Percentiles rank a stretch among this genome's conserved stretches.
These are phyloP conservation scores for Cryptococcus sp. DNA, from an alignment of 1,284 basidiomycete species.

Conservation along the genomic window DNA sequence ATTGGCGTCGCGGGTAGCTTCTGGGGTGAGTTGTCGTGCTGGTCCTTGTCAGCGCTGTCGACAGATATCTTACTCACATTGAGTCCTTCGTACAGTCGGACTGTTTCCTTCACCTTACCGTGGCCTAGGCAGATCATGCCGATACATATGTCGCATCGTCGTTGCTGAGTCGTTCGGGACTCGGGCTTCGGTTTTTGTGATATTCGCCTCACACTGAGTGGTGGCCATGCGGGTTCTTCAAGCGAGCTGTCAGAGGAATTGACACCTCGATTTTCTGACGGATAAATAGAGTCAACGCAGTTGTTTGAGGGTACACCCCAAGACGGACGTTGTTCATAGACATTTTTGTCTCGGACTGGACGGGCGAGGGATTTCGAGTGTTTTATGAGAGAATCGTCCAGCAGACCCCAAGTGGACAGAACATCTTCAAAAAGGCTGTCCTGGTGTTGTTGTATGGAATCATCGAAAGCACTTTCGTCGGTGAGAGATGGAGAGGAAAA, in stretches of 20 bases:
- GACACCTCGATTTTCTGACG: too few relatives aligned
- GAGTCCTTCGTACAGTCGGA: slow-evolving; percentile 11
- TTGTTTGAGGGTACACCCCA: too few relatives aligned
- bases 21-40: neutral
- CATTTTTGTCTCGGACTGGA: too few relatives aligned
- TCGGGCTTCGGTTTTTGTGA: neutral
- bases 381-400: neutral
- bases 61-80: neutral
- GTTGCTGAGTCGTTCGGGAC: neutral
- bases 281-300: too few relatives aligned
- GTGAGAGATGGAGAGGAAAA: neutral
- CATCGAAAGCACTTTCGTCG: neutral
- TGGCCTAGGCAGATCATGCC: neutral
- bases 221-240: too few relatives aligned
- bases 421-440: slow-evolving; percentile 16
- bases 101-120: slow-evolving; percentile 16
- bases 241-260: too few relatives aligned
- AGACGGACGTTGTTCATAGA: too few relatives aligned
- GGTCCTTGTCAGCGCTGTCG: neutral
- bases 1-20: slow-evolving; percentile 7
- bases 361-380: too few relatives aligned
- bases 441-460: slow-evolving; percentile 6
- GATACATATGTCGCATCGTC: neutral
- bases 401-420: slow-evolving; percentile 13
- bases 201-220: too few relatives aligned